Evolutionary conservation across 1,139 yeast species (phyloP).

Genomic region (Debaryomyces coudertii): DNA sequence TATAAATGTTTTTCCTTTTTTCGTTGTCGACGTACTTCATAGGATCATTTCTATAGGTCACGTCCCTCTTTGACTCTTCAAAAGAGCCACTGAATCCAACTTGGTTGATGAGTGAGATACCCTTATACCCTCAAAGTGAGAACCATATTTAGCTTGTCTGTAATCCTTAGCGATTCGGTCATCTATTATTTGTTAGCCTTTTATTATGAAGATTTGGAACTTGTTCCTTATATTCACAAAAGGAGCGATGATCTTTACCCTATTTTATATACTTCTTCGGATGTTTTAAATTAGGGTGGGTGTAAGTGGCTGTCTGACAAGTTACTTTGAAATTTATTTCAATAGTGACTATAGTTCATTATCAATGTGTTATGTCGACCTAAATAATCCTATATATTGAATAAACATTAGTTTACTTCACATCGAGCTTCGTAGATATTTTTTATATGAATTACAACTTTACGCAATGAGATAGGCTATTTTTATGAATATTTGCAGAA

Average conservation of each 20-base stretch:
- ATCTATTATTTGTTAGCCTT: conserved; percentile 64
- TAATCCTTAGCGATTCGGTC: conserved; percentile 84
- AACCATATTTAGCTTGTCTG: conserved; percentile 73
- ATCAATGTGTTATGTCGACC: conserved; percentile 22
- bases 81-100: conserved; percentile 99
- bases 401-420: conserved; percentile 6
- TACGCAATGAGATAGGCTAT: neutral
- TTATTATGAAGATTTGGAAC: conserved; percentile 30
- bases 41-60: conserved; percentile 99
- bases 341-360: conserved; percentile 17
- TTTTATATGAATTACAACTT: neutral
- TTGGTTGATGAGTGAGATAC: conserved; percentile 98
- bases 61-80: conserved; percentile 99
- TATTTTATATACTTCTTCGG: conserved; percentile 81
- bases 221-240: conserved; percentile 28
- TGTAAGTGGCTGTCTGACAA: conserved; percentile 99
- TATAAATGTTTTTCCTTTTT: conserved; percentile 29
- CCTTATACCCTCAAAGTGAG: conserved; percentile 89
- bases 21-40: conserved; percentile 60
- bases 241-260: conserved; percentile 99
- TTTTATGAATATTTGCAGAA: neutral
- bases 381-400: conserved; percentile 10
- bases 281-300: conserved; percentile 91
- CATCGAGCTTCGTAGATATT: neutral
- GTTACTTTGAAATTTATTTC: conserved; percentile 41